These are phyloP conservation scores for Penicillium silybi DNA, from an alignment of 495 filamentous ascomycete species.

Conservation along the genomic window DNA sequence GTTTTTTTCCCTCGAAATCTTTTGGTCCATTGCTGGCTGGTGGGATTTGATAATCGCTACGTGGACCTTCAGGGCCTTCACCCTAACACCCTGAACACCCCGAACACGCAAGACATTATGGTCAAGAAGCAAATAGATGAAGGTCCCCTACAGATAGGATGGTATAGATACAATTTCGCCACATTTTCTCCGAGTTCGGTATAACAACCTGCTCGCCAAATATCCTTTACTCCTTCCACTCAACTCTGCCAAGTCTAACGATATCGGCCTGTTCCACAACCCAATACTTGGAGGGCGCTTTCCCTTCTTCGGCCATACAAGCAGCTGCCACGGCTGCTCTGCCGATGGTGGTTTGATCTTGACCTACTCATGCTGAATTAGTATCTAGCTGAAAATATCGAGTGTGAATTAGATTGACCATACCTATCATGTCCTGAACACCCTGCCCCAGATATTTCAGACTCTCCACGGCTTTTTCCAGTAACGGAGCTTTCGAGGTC, in stretches of 20 bases:
- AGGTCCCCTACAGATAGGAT: too few relatives aligned
- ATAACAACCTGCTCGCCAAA: too few relatives aligned
- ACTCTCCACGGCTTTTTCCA: slow-evolving; percentile 26
- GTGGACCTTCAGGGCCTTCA: too few relatives aligned
- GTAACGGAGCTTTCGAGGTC: slow-evolving; percentile 23
- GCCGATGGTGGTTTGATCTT: slow-evolving; percentile 33
- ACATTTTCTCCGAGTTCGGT: too few relatives aligned
- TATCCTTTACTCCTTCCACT: slow-evolving; percentile 31
- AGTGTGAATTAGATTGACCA: not conserved
- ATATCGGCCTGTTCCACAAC: slow-evolving; percentile 33
- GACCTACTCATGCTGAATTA: slow-evolving; percentile 15
- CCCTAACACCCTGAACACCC: too few relatives aligned
- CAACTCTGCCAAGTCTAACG: slow-evolving; percentile 29
- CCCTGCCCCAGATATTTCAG: slow-evolving; percentile 24
- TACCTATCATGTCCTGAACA: slow-evolving; percentile 34
- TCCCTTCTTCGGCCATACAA: slow-evolving; percentile 28
- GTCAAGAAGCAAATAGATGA: too few relatives aligned
- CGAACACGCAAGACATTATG: too few relatives aligned
- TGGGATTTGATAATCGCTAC: too few relatives aligned
- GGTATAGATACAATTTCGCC: too few relatives aligned
- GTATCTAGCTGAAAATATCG: not conserved
- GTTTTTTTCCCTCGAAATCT: too few relatives aligned
- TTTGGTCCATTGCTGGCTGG: too few relatives aligned
- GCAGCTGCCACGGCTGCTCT: slow-evolving; percentile 36
- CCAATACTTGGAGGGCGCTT: slow-evolving; percentile 35